A percentile compares a stretch with the other conserved stretches of the same genome.
phyloP scores from a whole-genome alignment of 1,139 yeast genomes.

The Maudiozyma humilis region DNA sequence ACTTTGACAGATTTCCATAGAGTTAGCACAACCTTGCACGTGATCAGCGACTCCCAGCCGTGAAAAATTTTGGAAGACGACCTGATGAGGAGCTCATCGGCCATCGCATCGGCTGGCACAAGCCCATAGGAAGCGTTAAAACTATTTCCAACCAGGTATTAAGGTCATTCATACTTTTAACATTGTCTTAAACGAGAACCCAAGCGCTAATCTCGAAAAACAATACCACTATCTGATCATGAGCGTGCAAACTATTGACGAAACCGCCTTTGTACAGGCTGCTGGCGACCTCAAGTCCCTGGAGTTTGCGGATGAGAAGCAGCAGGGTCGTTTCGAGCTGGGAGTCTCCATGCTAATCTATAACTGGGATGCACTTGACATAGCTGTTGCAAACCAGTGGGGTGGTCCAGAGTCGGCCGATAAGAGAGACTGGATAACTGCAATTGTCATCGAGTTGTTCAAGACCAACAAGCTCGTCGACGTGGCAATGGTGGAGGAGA shows the following conservation, averaged over 20 bases:
- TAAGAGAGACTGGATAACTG: constrained; percentile 92
- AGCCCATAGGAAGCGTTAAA: too few relatives aligned
- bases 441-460: constrained; percentile 72
- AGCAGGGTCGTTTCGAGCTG: constrained; percentile 81
- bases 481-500: constrained; percentile 71
- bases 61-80: too few relatives aligned
- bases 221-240: too few relatives aligned
- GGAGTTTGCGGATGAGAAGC: constrained; percentile 50
- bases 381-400: constrained; percentile 95
- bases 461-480: constrained; percentile 56
- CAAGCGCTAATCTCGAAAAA: too few relatives aligned
- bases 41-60: too few relatives aligned
- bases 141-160: too few relatives aligned
- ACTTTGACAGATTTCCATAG: too few relatives aligned
- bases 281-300: constrained; percentile 35
- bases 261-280: constrained; percentile 35
- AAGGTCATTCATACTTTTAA: too few relatives aligned
- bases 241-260: constrained; percentile 18
- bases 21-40: too few relatives aligned
- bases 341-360: constrained; percentile 87
- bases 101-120: too few relatives aligned
- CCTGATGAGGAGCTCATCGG: too few relatives aligned
- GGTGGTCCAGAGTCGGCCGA: constrained; percentile 90
- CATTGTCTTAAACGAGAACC: too few relatives aligned
- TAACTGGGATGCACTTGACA: constrained; percentile 78